These are phyloP conservation scores for Strombidium stylifer DNA, from an alignment of 73 alveolate species.

Conservation along the genomic window DNA sequence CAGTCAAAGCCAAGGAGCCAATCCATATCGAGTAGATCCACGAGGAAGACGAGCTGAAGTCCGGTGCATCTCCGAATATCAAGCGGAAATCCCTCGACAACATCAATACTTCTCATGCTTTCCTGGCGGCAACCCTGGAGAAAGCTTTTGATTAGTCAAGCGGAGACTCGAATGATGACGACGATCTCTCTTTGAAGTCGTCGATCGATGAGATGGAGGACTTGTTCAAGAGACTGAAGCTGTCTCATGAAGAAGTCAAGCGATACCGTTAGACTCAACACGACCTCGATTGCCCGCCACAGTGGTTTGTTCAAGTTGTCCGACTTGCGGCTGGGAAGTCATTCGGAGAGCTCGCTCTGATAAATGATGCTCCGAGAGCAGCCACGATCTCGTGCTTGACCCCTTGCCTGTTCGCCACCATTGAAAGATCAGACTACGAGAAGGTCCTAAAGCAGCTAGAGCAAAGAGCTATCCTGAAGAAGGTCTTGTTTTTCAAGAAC, in stretches of 20 bases:
- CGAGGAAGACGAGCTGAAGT: too few relatives aligned
- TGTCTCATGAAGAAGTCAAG: not conserved
- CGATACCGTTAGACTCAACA: not conserved
- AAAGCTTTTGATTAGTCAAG: too few relatives aligned
- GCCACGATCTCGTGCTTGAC: slow-evolving; percentile 46
- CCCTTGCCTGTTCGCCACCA: slow-evolving; percentile 37
- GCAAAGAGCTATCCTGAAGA: slow-evolving; percentile 8
- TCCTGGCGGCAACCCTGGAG: too few relatives aligned
- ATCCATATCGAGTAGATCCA: too few relatives aligned
- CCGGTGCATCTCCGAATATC: too few relatives aligned
- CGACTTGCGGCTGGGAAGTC: slow-evolving; percentile 30
- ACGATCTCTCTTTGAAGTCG: too few relatives aligned
- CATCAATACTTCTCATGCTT: too few relatives aligned
- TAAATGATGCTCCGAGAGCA: slow-evolving; percentile 48
- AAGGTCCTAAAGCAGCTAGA: slow-evolving; percentile 30
- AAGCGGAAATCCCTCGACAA: too few relatives aligned
- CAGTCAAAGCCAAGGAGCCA: too few relatives aligned
- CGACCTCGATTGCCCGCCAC: not conserved
- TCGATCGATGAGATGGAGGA: not conserved
- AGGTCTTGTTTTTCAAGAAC: slow-evolving; percentile 16
- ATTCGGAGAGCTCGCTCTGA: slow-evolving; percentile 58
- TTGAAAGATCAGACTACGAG: slow-evolving; percentile 32
- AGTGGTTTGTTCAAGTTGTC: slow-evolving; percentile 33
- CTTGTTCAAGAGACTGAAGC: not conserved
- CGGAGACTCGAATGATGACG: too few relatives aligned